Base-by-base conservation (phyloP, 1,139 yeast species). In the Lodderomyces parapsilosis region DNA sequence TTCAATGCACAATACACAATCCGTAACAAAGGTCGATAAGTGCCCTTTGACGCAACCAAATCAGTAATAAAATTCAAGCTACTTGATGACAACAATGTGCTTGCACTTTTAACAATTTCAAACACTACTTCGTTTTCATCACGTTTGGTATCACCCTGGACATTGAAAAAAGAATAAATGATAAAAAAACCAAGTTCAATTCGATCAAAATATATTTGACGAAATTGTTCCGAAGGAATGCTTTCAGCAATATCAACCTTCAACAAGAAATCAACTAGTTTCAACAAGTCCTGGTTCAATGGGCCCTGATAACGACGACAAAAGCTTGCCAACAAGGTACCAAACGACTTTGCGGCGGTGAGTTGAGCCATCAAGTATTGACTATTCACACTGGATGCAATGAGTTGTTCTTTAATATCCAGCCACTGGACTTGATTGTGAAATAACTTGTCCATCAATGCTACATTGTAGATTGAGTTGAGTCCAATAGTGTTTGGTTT, bases 181-280 rank as follows among this genome's bases (percentile, higher is more conserved):
- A 88, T 70, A 55, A 78, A 82, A 56, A 89, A 89, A 1, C 88
- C 78, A 45, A 87, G 63, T 52, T 87, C 91, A 36, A 83, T 68
- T 40, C 96, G 74, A 42, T 79, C 87, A 42, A 75, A 72, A 52
- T 74, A 81, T 1, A 86, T 68, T 18, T 74, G 76, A 6, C 66
- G 63, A 53, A 81, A 77, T 8, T 74, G 44, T 1, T 74, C 71
- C 1, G 76, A 65, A 3, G 79, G 74, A 5, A 72, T 63, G 2
- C 85, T 86, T 50, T 79, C 82, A 1, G 71, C 64, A 32, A 76
- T 68, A 48, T 81, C 80, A 11, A 75, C 66, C 43, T 70, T 68
- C 40, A 89, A 63, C 24, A 87, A 66, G 30, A 71, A 66, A 10
- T 74, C 60, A 2, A 81, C 72, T 43, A 81, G 66, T 19, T 62